phyloP scores from a whole-genome alignment of 169 alveolate genomes.

The Theileria annulata region DNA sequence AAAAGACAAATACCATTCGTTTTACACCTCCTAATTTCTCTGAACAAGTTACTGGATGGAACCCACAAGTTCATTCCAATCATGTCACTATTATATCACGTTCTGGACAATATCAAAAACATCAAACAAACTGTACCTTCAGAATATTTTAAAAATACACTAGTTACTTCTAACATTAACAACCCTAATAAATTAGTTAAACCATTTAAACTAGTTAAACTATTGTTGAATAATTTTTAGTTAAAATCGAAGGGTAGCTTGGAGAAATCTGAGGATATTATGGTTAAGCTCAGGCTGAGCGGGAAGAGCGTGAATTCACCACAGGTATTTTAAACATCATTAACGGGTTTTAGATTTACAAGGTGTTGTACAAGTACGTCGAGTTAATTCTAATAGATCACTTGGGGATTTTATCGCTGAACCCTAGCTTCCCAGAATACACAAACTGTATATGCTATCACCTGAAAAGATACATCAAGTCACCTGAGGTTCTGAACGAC shows the following conservation, averaged over 20 bases:
- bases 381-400: slow-evolving; percentile 50
- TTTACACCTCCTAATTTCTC: slow-evolving; percentile 49
- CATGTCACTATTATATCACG: slow-evolving; percentile 28
- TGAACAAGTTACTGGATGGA: slow-evolving; percentile 48
- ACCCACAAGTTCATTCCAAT: slow-evolving; percentile 47
- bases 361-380: slow-evolving; percentile 36
- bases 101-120: slow-evolving; percentile 32
- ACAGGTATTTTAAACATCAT: not conserved
- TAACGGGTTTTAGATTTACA: slow-evolving; percentile 11
- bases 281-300: slow-evolving; percentile 34
- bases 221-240: not conserved
- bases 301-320: slow-evolving; percentile 41
- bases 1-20: slow-evolving; percentile 42
- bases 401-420: slow-evolving; percentile 47
- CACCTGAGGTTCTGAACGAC: slow-evolving; percentile 10
- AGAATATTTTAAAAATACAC: not conserved
- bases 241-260: not conserved
- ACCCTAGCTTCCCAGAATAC: slow-evolving; percentile 68
- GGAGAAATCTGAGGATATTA: slow-evolving; percentile 52
- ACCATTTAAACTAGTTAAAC: not conserved
- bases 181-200: not conserved
- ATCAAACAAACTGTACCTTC: not conserved
- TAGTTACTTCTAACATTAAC: too few species aligned
- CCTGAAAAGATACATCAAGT: slow-evolving; percentile 38
- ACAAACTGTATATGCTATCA: slow-evolving; percentile 21